A percentile compares a stretch with the other conserved stretches of the same genome.
phyloP scores from a whole-genome alignment of 1,284 basidiomycete genomes.

The Cystobasidium sp. region DNA sequence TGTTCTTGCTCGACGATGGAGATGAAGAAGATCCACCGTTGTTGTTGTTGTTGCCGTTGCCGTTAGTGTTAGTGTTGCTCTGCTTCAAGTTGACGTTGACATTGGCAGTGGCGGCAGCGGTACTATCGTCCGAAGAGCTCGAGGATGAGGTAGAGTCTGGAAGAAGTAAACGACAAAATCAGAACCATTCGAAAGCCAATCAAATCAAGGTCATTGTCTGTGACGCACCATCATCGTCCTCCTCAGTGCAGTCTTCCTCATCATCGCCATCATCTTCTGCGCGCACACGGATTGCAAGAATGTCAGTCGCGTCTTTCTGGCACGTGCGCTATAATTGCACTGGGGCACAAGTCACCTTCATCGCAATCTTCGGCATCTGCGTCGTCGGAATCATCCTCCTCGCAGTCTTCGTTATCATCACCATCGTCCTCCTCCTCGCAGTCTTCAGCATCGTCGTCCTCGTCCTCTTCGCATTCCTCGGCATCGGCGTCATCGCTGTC shows the following conservation, averaged over 20 bases:
- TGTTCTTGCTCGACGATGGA: neutral
- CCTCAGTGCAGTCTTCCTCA: slow-evolving; percentile 33
- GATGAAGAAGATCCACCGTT: slow-evolving; percentile 1
- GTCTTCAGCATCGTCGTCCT: slow-evolving; percentile 23
- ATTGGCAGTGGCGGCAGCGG: slow-evolving; percentile 14
- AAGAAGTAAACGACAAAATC: neutral
- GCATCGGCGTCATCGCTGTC: neutral
- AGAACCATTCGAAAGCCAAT: neutral
- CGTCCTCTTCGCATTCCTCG: slow-evolving; percentile 1
- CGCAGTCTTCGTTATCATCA: slow-evolving; percentile 37
- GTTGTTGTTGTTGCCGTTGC: slow-evolving; percentile 6
- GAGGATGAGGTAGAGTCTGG: neutral
- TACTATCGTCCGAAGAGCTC: slow-evolving; percentile 6
- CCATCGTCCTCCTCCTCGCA: slow-evolving; percentile 27
- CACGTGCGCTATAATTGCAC: neutral
- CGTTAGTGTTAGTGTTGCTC: slow-evolving; percentile 1
- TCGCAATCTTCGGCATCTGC: slow-evolving; percentile 9
- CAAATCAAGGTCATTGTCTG: neutral
- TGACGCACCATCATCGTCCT: slow-evolving; percentile 20
- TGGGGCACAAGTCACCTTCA: neutral
- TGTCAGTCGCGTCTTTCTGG: slow-evolving; percentile 18
- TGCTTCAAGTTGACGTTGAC: slow-evolving; percentile 10
- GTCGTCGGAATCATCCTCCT: slow-evolving; percentile 21
- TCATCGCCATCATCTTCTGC: slow-evolving; percentile 15
- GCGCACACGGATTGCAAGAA: neutral